Percentiles rank a stretch among this genome's conserved stretches.
Conservation (phyloP, 148 eudicot species). For the Polygonum maritimum region DNA sequence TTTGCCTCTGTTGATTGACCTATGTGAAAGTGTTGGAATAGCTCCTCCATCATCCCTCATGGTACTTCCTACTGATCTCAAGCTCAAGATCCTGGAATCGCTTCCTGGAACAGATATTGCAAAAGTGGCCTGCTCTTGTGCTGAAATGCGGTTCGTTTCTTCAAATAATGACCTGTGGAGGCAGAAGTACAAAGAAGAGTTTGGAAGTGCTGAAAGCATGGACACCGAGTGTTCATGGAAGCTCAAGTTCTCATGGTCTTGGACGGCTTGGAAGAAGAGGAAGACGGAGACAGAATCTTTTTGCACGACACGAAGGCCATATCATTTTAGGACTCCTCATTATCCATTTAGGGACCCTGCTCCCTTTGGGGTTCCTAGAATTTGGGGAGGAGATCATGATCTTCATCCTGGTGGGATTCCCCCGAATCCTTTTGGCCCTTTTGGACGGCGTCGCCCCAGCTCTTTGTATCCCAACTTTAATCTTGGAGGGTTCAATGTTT, state of each 20-base stretch:
- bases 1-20: slow-evolving; percentile 66
- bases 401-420: slow-evolving; percentile 17
- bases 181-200: slow-evolving; percentile 53
- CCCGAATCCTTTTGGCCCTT: slow-evolving; percentile 23
- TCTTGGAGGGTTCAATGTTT: slow-evolving; percentile 28
- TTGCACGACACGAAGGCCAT: slow-evolving; percentile 14
- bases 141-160: slow-evolving; percentile 53
- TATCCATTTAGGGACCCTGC: slow-evolving; percentile 10
- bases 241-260: slow-evolving; percentile 36
- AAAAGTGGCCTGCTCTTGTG: slow-evolving; percentile 42
- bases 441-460: slow-evolving; percentile 18
- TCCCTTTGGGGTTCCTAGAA: slow-evolving; percentile 24
- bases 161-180: slow-evolving; percentile 65
- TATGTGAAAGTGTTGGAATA: slow-evolving; percentile 59
- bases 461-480: slow-evolving; percentile 23
- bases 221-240: slow-evolving; percentile 39
- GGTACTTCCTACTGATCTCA: slow-evolving; percentile 72
- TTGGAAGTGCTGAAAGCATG: slow-evolving; percentile 28
- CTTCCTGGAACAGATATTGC: slow-evolving; percentile 60
- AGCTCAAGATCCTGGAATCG: slow-evolving; percentile 58
- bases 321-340: slow-evolving; percentile 10
- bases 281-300: slow-evolving; percentile 13
- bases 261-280: slow-evolving; percentile 40
- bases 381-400: slow-evolving; percentile 61
- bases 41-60: slow-evolving; percentile 65